Percentiles rank a stretch among this genome's conserved stretches.
phyloP scores from a whole-genome alignment of 1,284 basidiomycete genomes.

The Mycena sp. region DNA sequence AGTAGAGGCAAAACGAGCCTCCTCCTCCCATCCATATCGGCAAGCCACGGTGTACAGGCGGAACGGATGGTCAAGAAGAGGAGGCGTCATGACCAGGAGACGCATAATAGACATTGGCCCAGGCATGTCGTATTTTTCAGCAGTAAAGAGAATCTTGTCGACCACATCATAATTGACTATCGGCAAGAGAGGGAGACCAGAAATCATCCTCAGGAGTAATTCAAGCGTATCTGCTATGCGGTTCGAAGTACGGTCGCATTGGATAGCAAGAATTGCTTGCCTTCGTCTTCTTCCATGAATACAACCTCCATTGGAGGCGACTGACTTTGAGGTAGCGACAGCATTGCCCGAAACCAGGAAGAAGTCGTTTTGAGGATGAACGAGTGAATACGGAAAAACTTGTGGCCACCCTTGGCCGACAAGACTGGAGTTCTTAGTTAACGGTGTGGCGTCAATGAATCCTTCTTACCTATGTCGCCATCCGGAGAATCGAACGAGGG shows the following conservation, averaged over 20 bases:
- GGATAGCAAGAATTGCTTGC: slow-evolving; percentile 2
- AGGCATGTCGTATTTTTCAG: slow-evolving; percentile 77
- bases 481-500: slow-evolving; percentile 58
- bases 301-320: slow-evolving; percentile 51
- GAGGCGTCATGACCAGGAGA: slow-evolving; percentile 60
- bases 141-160: slow-evolving; percentile 66
- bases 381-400: slow-evolving; percentile 67
- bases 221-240: slow-evolving; percentile 55
- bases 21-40: slow-evolving; percentile 67
- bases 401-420: slow-evolving; percentile 46
- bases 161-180: slow-evolving; percentile 57
- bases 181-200: slow-evolving; percentile 61
- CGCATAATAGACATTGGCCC: slow-evolving; percentile 69
- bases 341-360: slow-evolving; percentile 68
- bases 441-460: background rate
- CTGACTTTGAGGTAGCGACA: slow-evolving; percentile 61
- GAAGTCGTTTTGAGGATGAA: slow-evolving; percentile 71
- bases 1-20: slow-evolving; percentile 62
- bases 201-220: slow-evolving; percentile 67
- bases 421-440: slow-evolving; percentile 41
- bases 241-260: background rate
- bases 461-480: slow-evolving; percentile 53
- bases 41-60: slow-evolving; percentile 67
- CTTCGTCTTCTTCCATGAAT: slow-evolving; percentile 64
- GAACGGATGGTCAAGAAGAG: slow-evolving; percentile 61